Conservation (phyloP, 257 asterid species). For the Galeopsis tetrahit region DNA sequence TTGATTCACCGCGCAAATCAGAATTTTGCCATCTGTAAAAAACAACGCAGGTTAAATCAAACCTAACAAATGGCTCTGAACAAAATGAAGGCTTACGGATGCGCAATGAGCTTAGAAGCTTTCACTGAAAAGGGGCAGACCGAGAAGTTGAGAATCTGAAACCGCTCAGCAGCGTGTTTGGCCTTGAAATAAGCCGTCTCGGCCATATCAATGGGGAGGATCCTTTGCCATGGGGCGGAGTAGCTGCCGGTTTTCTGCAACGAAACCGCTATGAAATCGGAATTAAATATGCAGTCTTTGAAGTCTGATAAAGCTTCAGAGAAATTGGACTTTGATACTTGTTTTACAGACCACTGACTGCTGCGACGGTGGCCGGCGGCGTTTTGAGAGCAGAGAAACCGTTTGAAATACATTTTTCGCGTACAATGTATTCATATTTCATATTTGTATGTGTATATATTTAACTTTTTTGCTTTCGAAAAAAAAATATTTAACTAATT, state of each 20-base stretch:
- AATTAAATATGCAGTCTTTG: constrained; percentile 43
- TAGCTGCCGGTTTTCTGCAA: constrained; percentile 79
- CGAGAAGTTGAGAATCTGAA: constrained; percentile 83
- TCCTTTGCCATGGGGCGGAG: constrained; percentile 80
- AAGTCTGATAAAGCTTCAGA: constrained; percentile 55
- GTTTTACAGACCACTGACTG: constrained; percentile 59
- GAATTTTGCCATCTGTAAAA: not conserved
- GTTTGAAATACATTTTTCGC: constrained; percentile 51
- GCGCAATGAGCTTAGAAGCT: constrained; percentile 66
- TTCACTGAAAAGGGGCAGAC: constrained; percentile 82
- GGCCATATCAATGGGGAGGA: constrained; percentile 72
- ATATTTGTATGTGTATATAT: not conserved
- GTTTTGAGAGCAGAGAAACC: constrained; percentile 57
- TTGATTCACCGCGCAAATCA: constrained; percentile 5
- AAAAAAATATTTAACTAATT: no score
- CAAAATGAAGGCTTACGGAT: constrained; percentile 66
- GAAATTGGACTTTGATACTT: constrained; percentile 73
- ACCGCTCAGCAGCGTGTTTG: constrained; percentile 71
- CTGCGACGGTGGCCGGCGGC: constrained; percentile 40
- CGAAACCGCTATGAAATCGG: constrained; percentile 69
- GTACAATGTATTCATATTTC: not conserved
- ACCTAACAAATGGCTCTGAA: constrained; percentile 18
- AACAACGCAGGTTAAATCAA: constrained; percentile 1
- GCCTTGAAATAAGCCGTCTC: constrained; percentile 74
- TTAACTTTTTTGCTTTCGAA: no score